Evolutionary conservation across 2,329 filamentous ascomycete species (phyloP).

Genomic region (Didymella pinodella): DNA sequence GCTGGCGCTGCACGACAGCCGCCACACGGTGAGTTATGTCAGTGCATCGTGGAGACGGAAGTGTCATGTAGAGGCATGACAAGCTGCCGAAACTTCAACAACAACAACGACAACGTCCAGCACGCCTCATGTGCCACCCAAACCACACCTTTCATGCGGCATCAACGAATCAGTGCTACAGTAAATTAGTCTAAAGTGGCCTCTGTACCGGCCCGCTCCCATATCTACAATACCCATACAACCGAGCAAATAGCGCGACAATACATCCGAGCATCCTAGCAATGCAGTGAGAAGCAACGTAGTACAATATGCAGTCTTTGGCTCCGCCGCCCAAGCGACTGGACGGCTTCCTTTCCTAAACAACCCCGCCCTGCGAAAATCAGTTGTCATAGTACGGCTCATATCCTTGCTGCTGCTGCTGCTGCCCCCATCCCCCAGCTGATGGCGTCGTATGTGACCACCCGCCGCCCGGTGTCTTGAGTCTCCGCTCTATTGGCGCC

Average conservation of each 20-base stretch:
- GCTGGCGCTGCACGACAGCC: constrained; percentile 37
- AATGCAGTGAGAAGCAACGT: constrained; percentile 42
- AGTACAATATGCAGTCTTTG: constrained; percentile 41
- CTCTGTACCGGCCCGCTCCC: constrained; percentile 16
- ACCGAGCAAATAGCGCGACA: constrained; percentile 12
- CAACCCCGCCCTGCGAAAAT: constrained; percentile 42
- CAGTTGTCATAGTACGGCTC: constrained; percentile 52
- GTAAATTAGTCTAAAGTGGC: constrained; percentile 16
- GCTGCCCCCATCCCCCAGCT: constrained; percentile 43
- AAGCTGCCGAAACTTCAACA: constrained; percentile 6
- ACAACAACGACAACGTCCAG: too few relatives aligned
- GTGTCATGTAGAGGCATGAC: constrained; percentile 19
- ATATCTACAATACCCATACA: constrained; percentile 24
- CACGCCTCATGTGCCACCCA: background rate
- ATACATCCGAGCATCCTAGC: constrained; percentile 27
- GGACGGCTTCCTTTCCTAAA: constrained; percentile 33
- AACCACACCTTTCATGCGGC: background rate
- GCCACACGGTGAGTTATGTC: constrained; percentile 22
- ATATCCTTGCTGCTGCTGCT: constrained; percentile 43
- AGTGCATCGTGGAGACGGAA: constrained; percentile 18
- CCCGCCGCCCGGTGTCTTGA: constrained; percentile 49
- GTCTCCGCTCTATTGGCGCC: constrained; percentile 51
- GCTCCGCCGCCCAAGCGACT: constrained; percentile 30
- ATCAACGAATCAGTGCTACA: constrained; percentile 22
- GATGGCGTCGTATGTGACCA: constrained; percentile 50